These are phyloP conservation scores for Aspergillus haitiensis DNA, from an alignment of 495 filamentous ascomycete genomes.

Conservation along the genomic window DNA sequence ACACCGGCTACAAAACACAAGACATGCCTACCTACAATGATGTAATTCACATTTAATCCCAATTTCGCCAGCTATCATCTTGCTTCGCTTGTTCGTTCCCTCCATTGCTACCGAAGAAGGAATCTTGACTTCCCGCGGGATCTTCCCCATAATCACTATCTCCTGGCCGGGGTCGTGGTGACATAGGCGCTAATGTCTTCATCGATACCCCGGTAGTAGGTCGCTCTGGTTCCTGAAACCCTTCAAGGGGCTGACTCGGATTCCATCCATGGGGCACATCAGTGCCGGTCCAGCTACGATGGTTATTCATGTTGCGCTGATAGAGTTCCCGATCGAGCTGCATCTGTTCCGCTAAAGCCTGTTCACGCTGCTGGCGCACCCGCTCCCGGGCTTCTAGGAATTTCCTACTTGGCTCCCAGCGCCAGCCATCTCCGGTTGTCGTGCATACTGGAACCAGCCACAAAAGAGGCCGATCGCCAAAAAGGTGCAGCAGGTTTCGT, in stretches of 20 bases:
- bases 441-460: conserved; percentile 84
- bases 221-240: conserved; percentile 43
- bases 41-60: conserved; percentile 34
- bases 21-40: neutral
- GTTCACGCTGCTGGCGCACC: conserved; percentile 57
- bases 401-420: conserved; percentile 77
- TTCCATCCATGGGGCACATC: conserved; percentile 25
- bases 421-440: conserved; percentile 90
- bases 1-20: neutral
- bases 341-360: conserved; percentile 52
- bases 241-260: conserved; percentile 52
- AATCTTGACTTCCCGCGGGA: conserved; percentile 28
- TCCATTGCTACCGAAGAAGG: conserved; percentile 22
- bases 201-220: conserved; percentile 54
- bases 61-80: conserved; percentile 45
- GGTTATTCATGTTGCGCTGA: conserved; percentile 41
- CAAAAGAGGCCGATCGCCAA: conserved; percentile 66
- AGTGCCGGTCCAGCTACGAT: conserved; percentile 34
- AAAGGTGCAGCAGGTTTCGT: conserved; percentile 78
- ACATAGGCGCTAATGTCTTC: conserved; percentile 50
- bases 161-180: conserved; percentile 45
- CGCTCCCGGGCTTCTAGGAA: conserved; percentile 68
- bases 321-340: conserved; percentile 49
- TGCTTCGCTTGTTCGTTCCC: conserved; percentile 1
- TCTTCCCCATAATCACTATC: conserved; percentile 46